Evolutionary conservation across 208 protist species (phyloP).

Genomic region (Novymonas esmeraldas): DNA sequence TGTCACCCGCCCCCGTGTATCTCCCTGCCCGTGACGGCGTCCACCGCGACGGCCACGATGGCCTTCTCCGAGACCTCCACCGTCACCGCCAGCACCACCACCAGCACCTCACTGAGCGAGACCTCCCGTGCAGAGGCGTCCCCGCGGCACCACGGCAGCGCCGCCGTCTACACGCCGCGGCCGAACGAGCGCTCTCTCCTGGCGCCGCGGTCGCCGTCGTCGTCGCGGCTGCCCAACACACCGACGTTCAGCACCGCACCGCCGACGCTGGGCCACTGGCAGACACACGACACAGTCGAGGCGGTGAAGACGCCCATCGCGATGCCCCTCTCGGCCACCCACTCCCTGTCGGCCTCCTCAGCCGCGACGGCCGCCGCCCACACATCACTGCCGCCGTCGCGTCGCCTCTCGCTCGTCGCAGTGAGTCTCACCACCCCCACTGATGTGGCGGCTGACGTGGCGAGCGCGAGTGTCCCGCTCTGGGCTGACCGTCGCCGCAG

Average conservation of each 20-base stretch:
- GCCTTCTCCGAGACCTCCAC: background rate
- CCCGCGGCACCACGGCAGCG: background rate
- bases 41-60: background rate
- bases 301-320: background rate
- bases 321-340: background rate
- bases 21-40: background rate
- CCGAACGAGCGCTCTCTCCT: conserved; percentile 3
- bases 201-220: conserved; percentile 7
- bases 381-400: too few species aligned
- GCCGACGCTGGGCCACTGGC: conserved; percentile 20
- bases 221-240: background rate
- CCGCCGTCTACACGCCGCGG: conserved; percentile 2
- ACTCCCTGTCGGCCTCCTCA: background rate
- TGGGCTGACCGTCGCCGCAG: too few species aligned
- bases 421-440: too few species aligned
- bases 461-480: too few species aligned
- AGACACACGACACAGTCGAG: background rate
- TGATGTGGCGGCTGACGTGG: too few species aligned
- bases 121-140: background rate
- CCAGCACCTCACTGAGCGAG: background rate
- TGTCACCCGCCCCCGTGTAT: background rate
- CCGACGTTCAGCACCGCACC: background rate
- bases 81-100: too few species aligned
- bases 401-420: too few species aligned
- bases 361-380: background rate